Evolutionary conservation across 1,139 yeast genomes (phyloP).

Genomic region (Hansenula sp.): DNA sequence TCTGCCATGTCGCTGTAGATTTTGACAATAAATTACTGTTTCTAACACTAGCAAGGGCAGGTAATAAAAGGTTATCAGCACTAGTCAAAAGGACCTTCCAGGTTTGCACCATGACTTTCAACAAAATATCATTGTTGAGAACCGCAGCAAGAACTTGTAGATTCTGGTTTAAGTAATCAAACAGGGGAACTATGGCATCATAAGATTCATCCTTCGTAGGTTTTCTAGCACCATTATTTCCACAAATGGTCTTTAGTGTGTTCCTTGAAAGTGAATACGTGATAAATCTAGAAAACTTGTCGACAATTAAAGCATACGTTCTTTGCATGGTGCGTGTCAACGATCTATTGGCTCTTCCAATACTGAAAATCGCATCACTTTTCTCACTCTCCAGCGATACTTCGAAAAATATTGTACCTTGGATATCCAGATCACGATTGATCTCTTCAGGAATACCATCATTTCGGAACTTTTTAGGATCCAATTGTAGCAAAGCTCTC

Average conservation of each 20-base stretch:
- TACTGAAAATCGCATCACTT: slow-evolving; percentile 69
- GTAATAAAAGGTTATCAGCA: slow-evolving; percentile 67
- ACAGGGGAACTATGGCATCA: slow-evolving; percentile 69
- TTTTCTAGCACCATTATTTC: slow-evolving; percentile 37
- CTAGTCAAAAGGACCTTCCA: slow-evolving; percentile 66
- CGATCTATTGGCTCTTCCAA: slow-evolving; percentile 72
- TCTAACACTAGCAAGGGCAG: slow-evolving; percentile 60
- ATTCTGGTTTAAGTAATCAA: slow-evolving; percentile 69
- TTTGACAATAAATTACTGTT: slow-evolving; percentile 27
- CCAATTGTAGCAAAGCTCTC: slow-evolving; percentile 55
- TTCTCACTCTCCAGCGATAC: slow-evolving; percentile 76
- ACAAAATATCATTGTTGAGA: slow-evolving; percentile 52
- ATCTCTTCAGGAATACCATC: slow-evolving; percentile 67
- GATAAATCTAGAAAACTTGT: slow-evolving; percentile 47
- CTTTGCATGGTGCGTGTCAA: slow-evolving; percentile 59
- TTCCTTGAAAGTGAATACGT: slow-evolving; percentile 40
- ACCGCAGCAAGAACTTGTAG: slow-evolving; percentile 62
- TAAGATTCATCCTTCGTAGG: slow-evolving; percentile 55
- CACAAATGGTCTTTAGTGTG: slow-evolving; percentile 50
- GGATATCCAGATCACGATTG: slow-evolving; percentile 59
- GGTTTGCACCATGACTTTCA: slow-evolving; percentile 69
- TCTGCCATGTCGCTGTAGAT: slow-evolving; percentile 36
- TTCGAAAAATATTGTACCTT: slow-evolving; percentile 59
- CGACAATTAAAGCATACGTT: slow-evolving; percentile 62
- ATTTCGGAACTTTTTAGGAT: slow-evolving; percentile 60